These are phyloP conservation scores for Elaphomyces granulatus DNA, from an alignment of 495 filamentous ascomycete genomes.

Conservation along the genomic window DNA sequence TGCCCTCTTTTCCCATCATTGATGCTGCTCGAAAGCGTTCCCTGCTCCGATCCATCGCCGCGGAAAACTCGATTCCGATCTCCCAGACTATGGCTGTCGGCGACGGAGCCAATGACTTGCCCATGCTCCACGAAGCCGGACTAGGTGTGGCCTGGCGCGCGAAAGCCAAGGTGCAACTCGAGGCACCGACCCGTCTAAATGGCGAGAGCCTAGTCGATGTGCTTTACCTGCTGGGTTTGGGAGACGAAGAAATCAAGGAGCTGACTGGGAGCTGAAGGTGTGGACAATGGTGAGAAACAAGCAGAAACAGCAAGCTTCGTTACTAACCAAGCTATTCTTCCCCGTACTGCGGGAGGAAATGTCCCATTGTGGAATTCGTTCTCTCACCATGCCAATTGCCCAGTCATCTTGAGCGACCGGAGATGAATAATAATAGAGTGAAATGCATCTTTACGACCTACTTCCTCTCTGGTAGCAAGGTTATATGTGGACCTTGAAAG, in stretches of 20 bases:
- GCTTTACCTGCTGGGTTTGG: constrained; percentile 70
- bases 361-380: no score
- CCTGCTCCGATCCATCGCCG: constrained; percentile 63
- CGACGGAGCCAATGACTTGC: constrained; percentile 88
- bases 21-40: constrained; percentile 66
- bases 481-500: no score
- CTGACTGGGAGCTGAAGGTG: constrained; percentile 20
- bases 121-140: constrained; percentile 82
- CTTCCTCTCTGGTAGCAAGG: no score
- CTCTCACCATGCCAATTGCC: no score
- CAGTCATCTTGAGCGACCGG: no score
- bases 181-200: constrained; percentile 72
- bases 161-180: constrained; percentile 79
- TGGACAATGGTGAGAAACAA: no score
- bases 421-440: no score
- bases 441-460: not conserved
- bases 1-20: constrained; percentile 54
- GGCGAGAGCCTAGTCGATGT: constrained; percentile 64
- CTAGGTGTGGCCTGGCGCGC: constrained; percentile 89
- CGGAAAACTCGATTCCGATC: constrained; percentile 51
- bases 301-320: no score
- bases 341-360: no score
- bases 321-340: no score
- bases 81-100: constrained; percentile 77
- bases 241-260: constrained; percentile 45